A percentile compares a stretch with the other conserved stretches of the same genome.
phyloP scores from a whole-genome alignment of 345 rosid species.

The Eucalyptus victrix region DNA sequence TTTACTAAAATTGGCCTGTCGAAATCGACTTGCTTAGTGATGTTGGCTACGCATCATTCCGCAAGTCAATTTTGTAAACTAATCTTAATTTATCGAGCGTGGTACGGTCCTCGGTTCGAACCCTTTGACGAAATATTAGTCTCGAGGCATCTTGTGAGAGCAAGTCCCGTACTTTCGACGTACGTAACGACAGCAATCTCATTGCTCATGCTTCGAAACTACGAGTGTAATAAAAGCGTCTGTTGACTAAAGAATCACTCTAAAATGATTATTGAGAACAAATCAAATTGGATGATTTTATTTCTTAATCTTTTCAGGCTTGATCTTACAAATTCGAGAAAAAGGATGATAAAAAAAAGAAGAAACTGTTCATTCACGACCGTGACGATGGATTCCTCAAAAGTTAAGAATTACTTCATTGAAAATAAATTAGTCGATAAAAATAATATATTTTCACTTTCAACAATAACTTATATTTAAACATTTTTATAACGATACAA shows the following conservation, averaged over 20 bases:
- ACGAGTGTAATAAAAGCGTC: not conserved
- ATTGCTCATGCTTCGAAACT: not conserved
- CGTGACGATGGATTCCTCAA: accelerated
- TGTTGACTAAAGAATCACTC: accelerated
- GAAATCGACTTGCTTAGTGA: not conserved
- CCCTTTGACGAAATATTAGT: not conserved
- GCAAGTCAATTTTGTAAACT: not conserved
- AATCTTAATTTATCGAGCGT: not conserved
- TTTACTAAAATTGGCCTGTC: not conserved
- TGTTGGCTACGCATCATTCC: not conserved
- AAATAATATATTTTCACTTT: too few species aligned
- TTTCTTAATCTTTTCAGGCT: not conserved
- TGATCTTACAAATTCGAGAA: accelerated
- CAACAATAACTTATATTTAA: accelerated
- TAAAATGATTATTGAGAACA: not conserved
- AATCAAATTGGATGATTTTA: not conserved
- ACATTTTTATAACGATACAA: accelerated
- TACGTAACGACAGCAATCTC: not conserved
- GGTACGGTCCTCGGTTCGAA: not conserved
- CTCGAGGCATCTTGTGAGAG: not conserved
- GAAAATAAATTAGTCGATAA: accelerated
- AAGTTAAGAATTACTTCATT: not conserved
- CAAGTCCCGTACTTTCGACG: not conserved
- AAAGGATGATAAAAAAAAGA: not conserved
- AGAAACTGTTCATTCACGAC: not conserved